These are phyloP conservation scores for Hydrangea macrophylla DNA, from an alignment of 148 eudicot genomes.

Conservation along the genomic window DNA sequence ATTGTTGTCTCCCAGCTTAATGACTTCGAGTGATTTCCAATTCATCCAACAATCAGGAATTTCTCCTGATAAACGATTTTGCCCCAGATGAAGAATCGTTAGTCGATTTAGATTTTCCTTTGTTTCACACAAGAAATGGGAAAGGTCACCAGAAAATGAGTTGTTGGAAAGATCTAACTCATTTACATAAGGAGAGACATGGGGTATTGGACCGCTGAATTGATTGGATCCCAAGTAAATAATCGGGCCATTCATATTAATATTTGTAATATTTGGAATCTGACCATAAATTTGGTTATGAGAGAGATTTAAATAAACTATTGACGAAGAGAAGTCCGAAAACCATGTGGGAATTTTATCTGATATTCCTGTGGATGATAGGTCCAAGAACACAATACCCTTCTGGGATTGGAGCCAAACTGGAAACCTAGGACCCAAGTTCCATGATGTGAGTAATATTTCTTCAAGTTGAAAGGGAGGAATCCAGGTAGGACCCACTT, in stretches of 20 bases:
- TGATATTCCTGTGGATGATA: not conserved
- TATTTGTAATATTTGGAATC: not conserved
- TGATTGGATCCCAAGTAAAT: constrained; percentile 10
- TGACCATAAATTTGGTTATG: constrained; percentile 4
- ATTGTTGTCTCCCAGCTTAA: constrained; percentile 18
- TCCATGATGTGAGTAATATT: not conserved
- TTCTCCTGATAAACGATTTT: constrained; percentile 6
- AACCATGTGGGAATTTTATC: not conserved
- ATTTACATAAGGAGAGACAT: not conserved
- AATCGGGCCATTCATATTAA: accelerated
- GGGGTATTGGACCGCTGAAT: not conserved
- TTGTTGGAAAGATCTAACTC: constrained; percentile 7
- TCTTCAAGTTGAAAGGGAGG: not conserved
- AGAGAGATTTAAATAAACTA: not conserved
- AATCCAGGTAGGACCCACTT: constrained; percentile 7
- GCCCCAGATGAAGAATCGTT: constrained; percentile 10
- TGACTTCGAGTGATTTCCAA: not conserved
- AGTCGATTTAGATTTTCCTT: not conserved
- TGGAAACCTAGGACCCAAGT: constrained; percentile 4
- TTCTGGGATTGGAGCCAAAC: not conserved
- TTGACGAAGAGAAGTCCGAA: not conserved
- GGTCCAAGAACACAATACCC: not conserved
- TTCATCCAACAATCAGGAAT: constrained; percentile 17
- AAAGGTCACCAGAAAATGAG: not conserved
- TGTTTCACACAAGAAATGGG: constrained; percentile 5